Evolutionary conservation across 257 asterid species (phyloP), one percentile per base, ranked within the genome.

Genomic region (Solanum microdontum): DNA sequence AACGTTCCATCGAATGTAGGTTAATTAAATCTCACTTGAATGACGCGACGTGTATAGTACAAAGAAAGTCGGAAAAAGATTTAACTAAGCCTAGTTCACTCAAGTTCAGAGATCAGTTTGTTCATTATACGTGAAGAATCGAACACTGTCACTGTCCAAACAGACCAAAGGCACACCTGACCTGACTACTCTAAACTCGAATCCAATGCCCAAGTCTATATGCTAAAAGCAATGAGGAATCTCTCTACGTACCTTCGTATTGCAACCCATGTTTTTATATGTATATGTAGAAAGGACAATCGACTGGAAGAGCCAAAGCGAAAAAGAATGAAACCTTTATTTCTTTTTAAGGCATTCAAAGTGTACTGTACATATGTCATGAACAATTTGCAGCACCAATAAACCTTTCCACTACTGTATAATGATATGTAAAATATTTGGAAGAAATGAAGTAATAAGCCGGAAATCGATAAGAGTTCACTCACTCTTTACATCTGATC

Each of bases 401-500:
- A 77, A 77, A 77, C 13, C 62, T 79, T 23, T 43, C 84, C 37
- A 43, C 84, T 79, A 11, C 66, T 43, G 66, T 79, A 48, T 48
- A 79, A 79, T 43, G 64, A 79, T 55, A 40, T 76, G 84, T 76
- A 39, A 76, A 76, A 39, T 76, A 76, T 24, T 40, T 79, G 84
- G 24, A 68, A 66, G 87, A 66, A 86, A 83, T 34, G 58, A 73
- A 77, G 77, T 76, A 88, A 83, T 86, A 80, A 30, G 68, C 84
- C 58, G 34, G 55, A 66, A 33, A 26, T 88, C 40, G 55, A 26
- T 73, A 23, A 23, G 28, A 84, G 32, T 30, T 84, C 74, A 66
- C 92, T 90, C 91, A 89, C 34, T 93, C 95, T 85, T 87, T 79
- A 75, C 36, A 75, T 89, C 84, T 97, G 93, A 82, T 95, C 95